Base-by-base conservation (phyloP, 2,329 filamentous ascomycete species). In the Dothiorella sarmentorum region DNA sequence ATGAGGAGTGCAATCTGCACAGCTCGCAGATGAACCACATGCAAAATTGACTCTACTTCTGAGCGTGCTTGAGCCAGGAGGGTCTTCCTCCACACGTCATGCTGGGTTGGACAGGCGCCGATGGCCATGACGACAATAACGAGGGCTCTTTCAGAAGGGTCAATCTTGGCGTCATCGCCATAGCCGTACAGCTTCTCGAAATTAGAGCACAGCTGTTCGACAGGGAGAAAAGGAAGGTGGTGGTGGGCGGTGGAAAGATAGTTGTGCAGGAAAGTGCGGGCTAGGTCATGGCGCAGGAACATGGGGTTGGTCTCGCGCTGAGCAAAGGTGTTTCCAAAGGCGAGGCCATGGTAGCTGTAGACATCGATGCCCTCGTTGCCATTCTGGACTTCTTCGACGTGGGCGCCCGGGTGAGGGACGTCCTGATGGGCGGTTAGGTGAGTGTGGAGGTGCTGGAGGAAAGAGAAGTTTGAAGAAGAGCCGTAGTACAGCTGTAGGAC, bases 401-500 rank as follows among this genome's bases (percentile, higher is more conserved):
- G 47, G 26, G 57, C 6, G n/a, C 17, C 49, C 2, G 43, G 44
- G 31, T 15, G 57, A 0, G 57, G 57, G 11, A 45, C 57, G 29
- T 55, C 57, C n/a, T 56, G 51, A 15, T 56, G 44, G 22, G 58
- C 45, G 26, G 42, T 56, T 13, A 60, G 33, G 20, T 56, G 58
- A 20, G 58, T 44, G 43, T 60, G 58, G 33, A 60, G 31, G 33
- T 60, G 58, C 17, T 56, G 49, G 20, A 60, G 26, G 26, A 60
- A 56, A 22, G 58, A 56, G 37, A 60, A 60, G 37, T 60, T 60
- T 31, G 58, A 60, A 2, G 58, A 60, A 18, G 58, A 56, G 51
- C 58, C 58, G 13, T 60, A 60, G 58, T 60, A 60, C 9, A 60
- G 51, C 51, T 60, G 58, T 18, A 60, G 27, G 9, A 56, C 51